Evolutionary conservation across 257 asterid species (phyloP), one percentile per base, ranked within the genome.

Genomic region (Cinchona pubescens): DNA sequence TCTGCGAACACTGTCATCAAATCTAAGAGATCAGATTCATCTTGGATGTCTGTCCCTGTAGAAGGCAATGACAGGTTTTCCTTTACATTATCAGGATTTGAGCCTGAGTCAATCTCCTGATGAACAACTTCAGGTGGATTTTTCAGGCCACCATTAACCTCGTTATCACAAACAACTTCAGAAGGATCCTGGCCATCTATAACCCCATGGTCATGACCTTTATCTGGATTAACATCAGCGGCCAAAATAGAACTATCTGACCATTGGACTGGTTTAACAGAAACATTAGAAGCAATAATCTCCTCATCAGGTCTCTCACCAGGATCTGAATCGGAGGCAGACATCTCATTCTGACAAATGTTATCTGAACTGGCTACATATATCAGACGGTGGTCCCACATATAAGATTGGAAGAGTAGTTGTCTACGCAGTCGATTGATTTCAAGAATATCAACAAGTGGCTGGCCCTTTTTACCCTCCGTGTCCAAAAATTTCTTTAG

Each of bases 341-440:
- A 85, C 69, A 58, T 71, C 69, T 79, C 81, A 76, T 75, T 67
- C 18, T 81, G 83, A 77, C 75, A 77, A 69, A 32, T 76, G 37
- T 76, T 84, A 76, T 82, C 88, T 69, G 82, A 71, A 87, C 83
- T 83, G 63, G 90, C 87, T 42, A 93, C 89, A 58, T 84, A 75
- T 79, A 89, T 82, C 82, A 94, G 89, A 46, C 92, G 93, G 73
- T 82, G 92, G 83, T 94, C 98, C 98, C 98, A 94, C 79, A 90
- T 76, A 75, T 87, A 94, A 53, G 96, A 92, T 84, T 90, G 97
- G 80, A 90, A 82, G 43, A 92, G 74, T 60, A 92, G 83, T 73
- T 94, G 96, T 65, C 94, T 87, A 61, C 92, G 87, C 76, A 92
- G 82, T 63, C 82, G 88, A 88, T 90, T 92, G 81, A 94, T 87